Evolutionary conservation across 306 rosid species (phyloP).

Genomic region (Astragalus membranaceus): DNA sequence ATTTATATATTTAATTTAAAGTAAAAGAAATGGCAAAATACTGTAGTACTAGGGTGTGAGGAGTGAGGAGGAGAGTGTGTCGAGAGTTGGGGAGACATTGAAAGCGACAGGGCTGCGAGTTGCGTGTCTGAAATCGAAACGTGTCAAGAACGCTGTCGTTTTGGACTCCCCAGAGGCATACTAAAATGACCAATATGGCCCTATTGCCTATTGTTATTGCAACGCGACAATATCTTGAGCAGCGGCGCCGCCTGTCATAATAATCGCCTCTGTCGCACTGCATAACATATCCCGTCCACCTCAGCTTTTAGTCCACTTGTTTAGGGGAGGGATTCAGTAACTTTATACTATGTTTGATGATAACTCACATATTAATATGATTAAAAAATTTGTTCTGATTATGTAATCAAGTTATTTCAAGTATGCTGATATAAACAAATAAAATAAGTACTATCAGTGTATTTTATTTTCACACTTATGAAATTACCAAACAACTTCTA

Average conservation of each 20-base stretch:
- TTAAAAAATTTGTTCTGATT: too few relatives aligned
- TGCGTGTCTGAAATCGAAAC: neutral
- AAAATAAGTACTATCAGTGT: too few relatives aligned
- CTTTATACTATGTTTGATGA: too few relatives aligned
- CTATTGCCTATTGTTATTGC: neutral
- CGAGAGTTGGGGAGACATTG: conserved; percentile 22
- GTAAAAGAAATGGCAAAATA: neutral
- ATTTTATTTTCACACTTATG: too few relatives aligned
- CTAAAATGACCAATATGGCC: neutral
- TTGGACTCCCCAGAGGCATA: neutral
- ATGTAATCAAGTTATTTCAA: too few relatives aligned
- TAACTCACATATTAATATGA: too few relatives aligned
- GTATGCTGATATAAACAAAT: too few relatives aligned
- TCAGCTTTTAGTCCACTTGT: too few relatives aligned
- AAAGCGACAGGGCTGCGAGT: conserved; percentile 14
- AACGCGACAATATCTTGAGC: neutral
- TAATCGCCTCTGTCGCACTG: neutral
- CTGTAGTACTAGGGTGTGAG: neutral
- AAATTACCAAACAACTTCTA: too few relatives aligned
- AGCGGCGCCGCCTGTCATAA: neutral
- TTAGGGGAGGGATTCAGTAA: too few relatives aligned
- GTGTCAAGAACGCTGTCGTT: conserved; percentile 14
- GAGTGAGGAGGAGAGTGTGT: neutral
- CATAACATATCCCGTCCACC: neutral
- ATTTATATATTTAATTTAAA: too few relatives aligned